These are phyloP conservation scores for Phytophthora crassamura DNA, from an alignment of 352 stramenopile genomes.

Conservation along the genomic window DNA sequence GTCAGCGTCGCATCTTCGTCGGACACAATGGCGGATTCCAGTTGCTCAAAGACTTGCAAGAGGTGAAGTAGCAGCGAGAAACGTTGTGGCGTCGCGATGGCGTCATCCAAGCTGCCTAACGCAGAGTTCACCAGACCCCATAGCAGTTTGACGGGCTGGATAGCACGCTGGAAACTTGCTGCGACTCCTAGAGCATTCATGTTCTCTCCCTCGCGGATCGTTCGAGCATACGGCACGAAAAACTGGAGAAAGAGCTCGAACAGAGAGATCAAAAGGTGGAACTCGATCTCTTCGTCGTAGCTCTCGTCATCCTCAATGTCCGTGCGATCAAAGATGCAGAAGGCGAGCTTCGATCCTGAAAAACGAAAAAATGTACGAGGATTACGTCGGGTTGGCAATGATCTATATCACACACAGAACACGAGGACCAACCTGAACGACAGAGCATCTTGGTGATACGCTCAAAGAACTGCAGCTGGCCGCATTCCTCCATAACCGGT, in stretches of 20 bases:
- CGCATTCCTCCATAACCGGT: conserved; percentile 30
- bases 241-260: conserved; percentile 69
- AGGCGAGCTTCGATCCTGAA: conserved; percentile 64
- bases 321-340: conserved; percentile 73
- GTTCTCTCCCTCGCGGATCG: conserved; percentile 24
- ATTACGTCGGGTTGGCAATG: too few species aligned
- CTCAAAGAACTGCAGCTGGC: conserved; percentile 44
- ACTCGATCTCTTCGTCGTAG: conserved; percentile 80
- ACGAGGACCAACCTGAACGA: conserved; percentile 40
- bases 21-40: conserved; percentile 46
- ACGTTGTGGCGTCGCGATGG: conserved; percentile 59
- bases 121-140: conserved; percentile 58
- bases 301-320: conserved; percentile 76
- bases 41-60: conserved; percentile 67
- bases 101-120: conserved; percentile 52
- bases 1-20: conserved; percentile 43
- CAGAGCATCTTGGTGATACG: conserved; percentile 49
- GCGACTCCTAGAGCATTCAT: conserved; percentile 14
- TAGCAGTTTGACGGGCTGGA: conserved; percentile 49
- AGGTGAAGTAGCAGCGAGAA: conserved; percentile 74
- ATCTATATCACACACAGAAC: too few species aligned
- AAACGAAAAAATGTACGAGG: neutral
- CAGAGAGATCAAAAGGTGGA: conserved; percentile 63
- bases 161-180: conserved; percentile 47
- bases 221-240: conserved; percentile 52